Percentiles rank a stretch among this genome's conserved stretches.
Conservation (phyloP, 2,329 filamentous ascomycete genomes). For the Blumeria graminis region DNA sequence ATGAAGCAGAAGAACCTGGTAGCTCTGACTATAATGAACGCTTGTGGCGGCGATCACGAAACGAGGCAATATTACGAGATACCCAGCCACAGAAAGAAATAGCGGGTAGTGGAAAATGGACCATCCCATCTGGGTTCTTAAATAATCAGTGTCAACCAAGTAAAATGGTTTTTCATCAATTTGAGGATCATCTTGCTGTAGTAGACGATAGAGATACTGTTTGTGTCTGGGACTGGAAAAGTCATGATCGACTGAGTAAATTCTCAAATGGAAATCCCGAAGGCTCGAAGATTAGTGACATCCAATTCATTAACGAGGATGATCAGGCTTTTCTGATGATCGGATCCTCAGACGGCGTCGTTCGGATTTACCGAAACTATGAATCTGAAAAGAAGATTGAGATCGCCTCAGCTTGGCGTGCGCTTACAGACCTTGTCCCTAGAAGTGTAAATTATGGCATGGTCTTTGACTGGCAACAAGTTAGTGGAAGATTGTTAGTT, state of each 20-base stretch:
- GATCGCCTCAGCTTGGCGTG: constrained; percentile 75
- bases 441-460: constrained; percentile 87
- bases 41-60: constrained; percentile 75
- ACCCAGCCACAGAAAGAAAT: constrained; percentile 85
- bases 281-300: constrained; percentile 78
- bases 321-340: constrained; percentile 89
- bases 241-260: constrained; percentile 45
- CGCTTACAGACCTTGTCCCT: constrained; percentile 77
- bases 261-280: constrained; percentile 90
- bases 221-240: constrained; percentile 83
- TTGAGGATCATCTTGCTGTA: constrained; percentile 84
- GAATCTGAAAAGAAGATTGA: constrained; percentile 54
- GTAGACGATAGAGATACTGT: constrained; percentile 84
- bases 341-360: constrained; percentile 80
- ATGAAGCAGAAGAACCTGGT: constrained; percentile 85
- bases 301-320: constrained; percentile 96
- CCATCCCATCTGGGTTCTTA: constrained; percentile 56
- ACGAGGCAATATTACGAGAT: constrained; percentile 74
- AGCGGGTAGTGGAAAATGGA: constrained; percentile 71
- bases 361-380: constrained; percentile 84
- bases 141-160: constrained; percentile 76
- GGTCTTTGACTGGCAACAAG: constrained; percentile 97
- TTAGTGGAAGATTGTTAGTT: constrained; percentile 83
- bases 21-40: constrained; percentile 91
- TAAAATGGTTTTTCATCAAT: constrained; percentile 93